Base-by-base conservation (phyloP, 106 monocot species). In the Platanthera zijinensis region DNA sequence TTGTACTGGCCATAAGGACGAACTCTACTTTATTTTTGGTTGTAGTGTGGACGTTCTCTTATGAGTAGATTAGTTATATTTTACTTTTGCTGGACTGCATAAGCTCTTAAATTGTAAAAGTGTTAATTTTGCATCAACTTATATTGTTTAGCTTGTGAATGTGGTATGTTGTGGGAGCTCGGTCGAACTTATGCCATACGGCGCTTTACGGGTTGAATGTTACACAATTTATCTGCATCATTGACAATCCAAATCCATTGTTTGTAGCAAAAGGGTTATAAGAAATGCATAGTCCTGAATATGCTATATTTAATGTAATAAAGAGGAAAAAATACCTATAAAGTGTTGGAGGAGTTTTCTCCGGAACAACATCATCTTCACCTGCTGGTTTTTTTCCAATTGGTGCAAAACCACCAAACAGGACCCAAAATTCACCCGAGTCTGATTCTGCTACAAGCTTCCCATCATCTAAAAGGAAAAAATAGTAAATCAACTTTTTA, bases 401-500 rank as follows among this genome's bases (percentile, higher is more conserved):
- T 68, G 80, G 80, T 69, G 80, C 80, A 81, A 81, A 81, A 53
- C 80, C 80, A 57, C 80, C 80, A 75, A 81, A 75, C 30, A 81
- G 75, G 57, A 81, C 80, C 80, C 80, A 81, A 70, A 81, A 81
- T 75, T 81, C 80, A 25, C 80, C 80, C 48, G 84, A 85, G 22
- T 81, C 84, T 11, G 84, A 85, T 69, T 85, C 84, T 52, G 84
- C 69, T 15, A 68, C 80, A 13, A 85, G 84, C 77, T 81, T 85
- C 56, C 84, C 84, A 85, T 85, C 84, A 74, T 85, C 84, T 85
- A 70, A 79, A 50, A 28, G 51, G 30, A 45, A 57, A 32, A 51
- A 75, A 11, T 48, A 15, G 10, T 8, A 18, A 68, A 21, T 51
- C 32, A 30, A 12, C 66, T 11, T 30, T 59, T n/a, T 30, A 19